phyloP scores from a whole-genome alignment of 2,329 filamentous ascomycete species.

The Harringtonia lauricola region DNA sequence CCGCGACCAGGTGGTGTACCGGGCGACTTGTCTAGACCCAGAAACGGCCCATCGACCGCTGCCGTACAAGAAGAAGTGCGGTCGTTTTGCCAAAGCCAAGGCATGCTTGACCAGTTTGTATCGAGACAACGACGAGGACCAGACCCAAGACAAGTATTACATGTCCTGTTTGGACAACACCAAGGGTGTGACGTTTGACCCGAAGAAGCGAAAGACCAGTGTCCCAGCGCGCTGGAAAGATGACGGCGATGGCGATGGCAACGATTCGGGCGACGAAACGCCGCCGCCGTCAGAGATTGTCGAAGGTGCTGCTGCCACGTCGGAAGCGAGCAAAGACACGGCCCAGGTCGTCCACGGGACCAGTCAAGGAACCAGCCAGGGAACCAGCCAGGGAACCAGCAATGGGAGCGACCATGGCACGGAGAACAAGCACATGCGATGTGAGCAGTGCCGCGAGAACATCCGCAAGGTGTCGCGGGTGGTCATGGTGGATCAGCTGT shows the following conservation, averaged over 20 bases:
- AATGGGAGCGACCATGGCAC: not conserved
- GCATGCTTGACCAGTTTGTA: not conserved
- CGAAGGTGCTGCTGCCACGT: too few species aligned
- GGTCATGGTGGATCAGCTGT: constrained; percentile 22
- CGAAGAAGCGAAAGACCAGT: too few species aligned
- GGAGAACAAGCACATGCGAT: constrained; percentile 6
- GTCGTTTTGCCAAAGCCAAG: not conserved
- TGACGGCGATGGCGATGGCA: too few species aligned
- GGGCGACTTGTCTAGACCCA: constrained; percentile 17
- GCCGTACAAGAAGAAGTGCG: not conserved
- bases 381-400: too few species aligned
- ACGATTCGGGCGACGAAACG: too few species aligned
- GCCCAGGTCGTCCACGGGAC: too few species aligned
- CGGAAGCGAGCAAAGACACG: too few species aligned
- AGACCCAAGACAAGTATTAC: not conserved
- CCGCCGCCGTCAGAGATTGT: too few species aligned
- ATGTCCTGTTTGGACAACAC: too few species aligned
- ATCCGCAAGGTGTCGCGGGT: constrained; percentile 16
- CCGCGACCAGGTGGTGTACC: constrained; percentile 30
- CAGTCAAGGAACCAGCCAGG: too few species aligned
- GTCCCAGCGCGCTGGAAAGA: too few species aligned
- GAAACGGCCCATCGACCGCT: not conserved
- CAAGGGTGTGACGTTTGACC: too few species aligned
- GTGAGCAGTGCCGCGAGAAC: constrained; percentile 15
- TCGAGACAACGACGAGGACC: not conserved